Percentiles rank a stretch among this genome's conserved stretches.
phyloP scores from a whole-genome alignment of 176 grass and related monocot genomes.

The Ampelocalamus luodianensis region DNA sequence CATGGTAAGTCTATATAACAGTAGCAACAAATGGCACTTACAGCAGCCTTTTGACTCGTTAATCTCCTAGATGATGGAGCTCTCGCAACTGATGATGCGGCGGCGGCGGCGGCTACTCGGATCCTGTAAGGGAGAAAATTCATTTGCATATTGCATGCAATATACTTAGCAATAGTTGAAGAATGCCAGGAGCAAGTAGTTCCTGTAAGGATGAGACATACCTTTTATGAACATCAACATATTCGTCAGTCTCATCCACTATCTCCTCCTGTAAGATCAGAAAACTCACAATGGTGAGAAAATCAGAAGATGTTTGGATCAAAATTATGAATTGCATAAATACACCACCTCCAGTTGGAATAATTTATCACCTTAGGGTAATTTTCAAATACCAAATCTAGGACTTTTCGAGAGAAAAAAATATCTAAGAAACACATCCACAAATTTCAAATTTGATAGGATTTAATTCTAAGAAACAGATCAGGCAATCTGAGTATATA shows the following conservation, averaged over 20 bases:
- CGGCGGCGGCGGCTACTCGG: slow-evolving; percentile 87
- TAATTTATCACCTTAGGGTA: not conserved
- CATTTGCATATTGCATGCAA: slow-evolving; percentile 25
- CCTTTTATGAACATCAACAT: slow-evolving; percentile 99
- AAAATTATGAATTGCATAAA: slow-evolving; percentile 28
- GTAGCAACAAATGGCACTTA: slow-evolving; percentile 54
- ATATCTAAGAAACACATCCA: slow-evolving; percentile 4
- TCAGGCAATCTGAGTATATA: slow-evolving; percentile 7
- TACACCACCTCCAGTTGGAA: not conserved
- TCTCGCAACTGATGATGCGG: slow-evolving; percentile 95
- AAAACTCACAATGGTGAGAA: slow-evolving; percentile 18
- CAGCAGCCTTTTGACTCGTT: slow-evolving; percentile 74
- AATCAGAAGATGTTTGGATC: slow-evolving; percentile 9
- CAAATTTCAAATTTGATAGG: slow-evolving; percentile 17
- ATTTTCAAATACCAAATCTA: not conserved
- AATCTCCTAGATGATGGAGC: slow-evolving; percentile 90
- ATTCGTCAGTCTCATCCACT: slow-evolving; percentile 98
- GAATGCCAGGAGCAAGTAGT: slow-evolving; percentile 26
- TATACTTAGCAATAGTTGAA: slow-evolving; percentile 23
- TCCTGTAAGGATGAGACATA: slow-evolving; percentile 26
- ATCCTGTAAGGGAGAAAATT: slow-evolving; percentile 63
- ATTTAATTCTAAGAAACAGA: slow-evolving; percentile 13
- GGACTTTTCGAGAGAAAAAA: not conserved
- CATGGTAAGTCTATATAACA: slow-evolving; percentile 1
- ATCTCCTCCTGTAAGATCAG: slow-evolving; percentile 85